phyloP scores from a whole-genome alignment of 2,329 filamentous ascomycete species.

The Colletotrichum sp. region DNA sequence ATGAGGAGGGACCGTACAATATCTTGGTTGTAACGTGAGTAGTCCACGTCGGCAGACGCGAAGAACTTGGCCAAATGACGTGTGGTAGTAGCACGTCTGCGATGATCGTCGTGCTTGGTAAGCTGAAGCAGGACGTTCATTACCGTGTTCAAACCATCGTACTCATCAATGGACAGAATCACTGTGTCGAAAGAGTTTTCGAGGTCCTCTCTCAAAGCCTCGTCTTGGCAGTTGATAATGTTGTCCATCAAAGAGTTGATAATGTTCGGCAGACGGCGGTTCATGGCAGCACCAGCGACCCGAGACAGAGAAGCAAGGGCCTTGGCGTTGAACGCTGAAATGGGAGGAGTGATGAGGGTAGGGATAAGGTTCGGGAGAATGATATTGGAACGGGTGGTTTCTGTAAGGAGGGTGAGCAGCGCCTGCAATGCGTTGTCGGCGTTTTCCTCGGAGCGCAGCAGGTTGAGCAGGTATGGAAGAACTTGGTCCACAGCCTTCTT shows the following conservation, averaged over 20 bases:
- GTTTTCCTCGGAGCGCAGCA: slow-evolving; percentile 84
- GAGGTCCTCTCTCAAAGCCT: slow-evolving; percentile 74
- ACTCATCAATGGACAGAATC: slow-evolving; percentile 91
- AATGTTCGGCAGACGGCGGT: slow-evolving; percentile 84
- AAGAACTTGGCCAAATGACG: slow-evolving; percentile 89
- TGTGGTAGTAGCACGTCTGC: slow-evolving; percentile 78
- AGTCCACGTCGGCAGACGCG: slow-evolving; percentile 78
- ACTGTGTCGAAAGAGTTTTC: slow-evolving; percentile 86
- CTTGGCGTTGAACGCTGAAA: slow-evolving; percentile 92
- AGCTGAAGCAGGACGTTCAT: slow-evolving; percentile 93
- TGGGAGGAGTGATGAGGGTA: slow-evolving; percentile 87
- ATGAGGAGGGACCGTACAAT: slow-evolving; percentile 89
- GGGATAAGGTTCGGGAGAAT: slow-evolving; percentile 96
- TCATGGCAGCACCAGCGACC: slow-evolving; percentile 91
- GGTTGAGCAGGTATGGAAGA: slow-evolving; percentile 85
- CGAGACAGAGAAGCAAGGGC: slow-evolving; percentile 91
- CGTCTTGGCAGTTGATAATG: slow-evolving; percentile 78
- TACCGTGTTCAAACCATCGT: slow-evolving; percentile 90
- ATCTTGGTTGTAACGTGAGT: slow-evolving; percentile 94
- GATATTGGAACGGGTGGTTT: slow-evolving; percentile 91
- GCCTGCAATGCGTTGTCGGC: slow-evolving; percentile 93
- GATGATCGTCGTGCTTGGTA: slow-evolving; percentile 92
- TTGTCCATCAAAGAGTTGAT: slow-evolving; percentile 95
- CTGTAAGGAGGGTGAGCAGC: slow-evolving; percentile 90
- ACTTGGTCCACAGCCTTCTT: slow-evolving; percentile 96